Evolutionary conservation across 129 eudicot genomes (phyloP), one percentile per base, ranked within the genome.

Genomic region (Flaveria bidentis): DNA sequence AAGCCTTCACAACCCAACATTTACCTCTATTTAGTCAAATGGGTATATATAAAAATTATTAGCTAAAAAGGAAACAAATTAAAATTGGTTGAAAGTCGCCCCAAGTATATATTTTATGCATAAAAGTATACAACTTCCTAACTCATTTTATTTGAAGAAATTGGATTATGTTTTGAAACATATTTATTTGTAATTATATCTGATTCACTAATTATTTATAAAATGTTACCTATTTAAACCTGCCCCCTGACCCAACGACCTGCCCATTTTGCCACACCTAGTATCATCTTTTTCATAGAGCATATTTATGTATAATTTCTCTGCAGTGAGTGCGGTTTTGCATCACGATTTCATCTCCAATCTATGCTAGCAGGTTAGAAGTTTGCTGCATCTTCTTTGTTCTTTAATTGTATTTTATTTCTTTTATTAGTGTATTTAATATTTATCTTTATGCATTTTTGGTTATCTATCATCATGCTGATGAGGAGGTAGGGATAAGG

Each of bases 331-430:
- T 4, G 36, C 5, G 5, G 36, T 30, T 30, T 30, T 30, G 36
- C 36, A 30, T 30, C 36, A 30, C 36, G 36, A 30, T 30, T 30
- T 30, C 5, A 30, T 30, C 36, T 30, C 57, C 11, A 33, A 9
- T n/a, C 12, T 53, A 30, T 33, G 65, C 22, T 26, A 53, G 22
- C 30, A n/a, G n/a, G 65, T 72, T 64, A 33, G 33, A 72, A 36
- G 18, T 25, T 72, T 72, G 76, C 76, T 71, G 72, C 26, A n/a
- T 53, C 17, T 72, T 9, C 17, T 72, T 7, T 52, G 20, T 5
- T 36, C 41, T 72, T 42, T 39, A 5, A 36, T 2, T 5, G 9
- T 53, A 9, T 17, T 52, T 13, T 22, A 9, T 20, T 50, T 57
- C 8, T 36, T 56, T n/a, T 22, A 28, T 8, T 60, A 0, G 39